Percentiles rank a stretch among this genome's conserved stretches.
Conservation (phyloP, 2,329 filamentous ascomycete genomes). For the Beauveria caledonica region DNA sequence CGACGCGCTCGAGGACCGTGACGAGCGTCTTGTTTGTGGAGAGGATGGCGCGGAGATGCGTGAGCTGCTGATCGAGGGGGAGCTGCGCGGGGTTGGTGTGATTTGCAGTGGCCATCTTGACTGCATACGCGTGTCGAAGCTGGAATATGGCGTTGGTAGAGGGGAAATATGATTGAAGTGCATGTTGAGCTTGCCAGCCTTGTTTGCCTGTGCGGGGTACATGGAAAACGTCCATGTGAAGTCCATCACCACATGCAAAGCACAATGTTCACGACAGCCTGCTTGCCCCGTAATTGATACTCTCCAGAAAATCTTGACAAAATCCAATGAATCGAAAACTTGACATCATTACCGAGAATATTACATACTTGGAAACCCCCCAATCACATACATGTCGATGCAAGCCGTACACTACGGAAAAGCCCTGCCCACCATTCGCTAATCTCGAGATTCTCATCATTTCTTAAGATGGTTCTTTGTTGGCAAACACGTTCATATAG, state of each 20-base stretch:
- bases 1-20: constrained; percentile 20
- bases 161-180: neutral
- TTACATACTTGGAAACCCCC: too few relatives aligned
- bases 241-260: neutral
- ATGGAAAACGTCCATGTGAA: neutral
- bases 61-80: constrained; percentile 20
- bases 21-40: constrained; percentile 22
- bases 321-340: too few relatives aligned
- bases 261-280: neutral
- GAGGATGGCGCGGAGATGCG: constrained; percentile 17
- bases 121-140: neutral
- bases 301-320: too few relatives aligned
- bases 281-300: too few relatives aligned
- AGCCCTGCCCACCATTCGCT: neutral
- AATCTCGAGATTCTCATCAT: neutral
- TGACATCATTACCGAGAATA: too few relatives aligned
- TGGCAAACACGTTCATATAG: neutral
- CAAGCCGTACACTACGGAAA: neutral
- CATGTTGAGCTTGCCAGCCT: neutral
- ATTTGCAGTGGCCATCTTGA: neutral
- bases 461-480: neutral
- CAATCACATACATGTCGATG: neutral
- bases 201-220: neutral
- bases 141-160: neutral
- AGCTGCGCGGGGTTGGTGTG: constrained; percentile 18